phyloP scores from a whole-genome alignment of 2,329 filamentous ascomycete species.

The Cordyceps javanica region DNA sequence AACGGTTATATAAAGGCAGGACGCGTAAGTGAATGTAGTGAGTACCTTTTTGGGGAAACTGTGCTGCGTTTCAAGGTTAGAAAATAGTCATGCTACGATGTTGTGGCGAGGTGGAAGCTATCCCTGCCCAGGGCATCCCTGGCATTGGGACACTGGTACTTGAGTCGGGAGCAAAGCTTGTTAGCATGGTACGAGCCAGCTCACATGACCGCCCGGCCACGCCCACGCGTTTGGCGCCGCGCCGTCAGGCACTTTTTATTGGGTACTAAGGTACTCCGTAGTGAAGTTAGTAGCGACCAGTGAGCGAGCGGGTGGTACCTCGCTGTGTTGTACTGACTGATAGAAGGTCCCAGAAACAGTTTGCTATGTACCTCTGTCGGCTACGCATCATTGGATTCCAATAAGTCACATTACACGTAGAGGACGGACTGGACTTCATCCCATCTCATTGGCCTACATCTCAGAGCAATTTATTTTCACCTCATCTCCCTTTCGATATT shows the following conservation, averaged over 20 bases:
- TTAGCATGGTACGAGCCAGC: not conserved
- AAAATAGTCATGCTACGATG: not conserved
- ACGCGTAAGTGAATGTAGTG: too few species aligned
- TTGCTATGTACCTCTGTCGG: too few species aligned
- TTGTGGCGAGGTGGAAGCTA: not conserved
- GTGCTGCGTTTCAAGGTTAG: not conserved
- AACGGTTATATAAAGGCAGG: not conserved
- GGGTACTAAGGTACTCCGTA: too few species aligned
- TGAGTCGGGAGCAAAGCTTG: not conserved
- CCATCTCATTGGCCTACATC: not conserved
- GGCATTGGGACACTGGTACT: not conserved
- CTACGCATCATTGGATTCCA: too few species aligned
- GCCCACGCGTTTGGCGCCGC: not conserved
- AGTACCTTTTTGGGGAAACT: too few species aligned
- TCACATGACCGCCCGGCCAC: not conserved
- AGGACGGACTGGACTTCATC: too few species aligned
- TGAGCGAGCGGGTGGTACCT: too few species aligned
- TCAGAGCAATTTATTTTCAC: not conserved
- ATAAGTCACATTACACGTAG: too few species aligned
- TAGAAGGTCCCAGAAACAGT: too few species aligned
- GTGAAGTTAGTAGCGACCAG: too few species aligned
- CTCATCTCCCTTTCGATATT: not conserved
- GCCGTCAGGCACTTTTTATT: too few species aligned
- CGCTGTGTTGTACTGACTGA: too few species aligned
- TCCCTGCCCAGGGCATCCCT: not conserved